A percentile compares a stretch with the other conserved stretches of the same genome.
These are phyloP conservation scores for Penicillium occitanis DNA, from an alignment of 2,329 filamentous ascomycete species.

Conservation along the genomic window DNA sequence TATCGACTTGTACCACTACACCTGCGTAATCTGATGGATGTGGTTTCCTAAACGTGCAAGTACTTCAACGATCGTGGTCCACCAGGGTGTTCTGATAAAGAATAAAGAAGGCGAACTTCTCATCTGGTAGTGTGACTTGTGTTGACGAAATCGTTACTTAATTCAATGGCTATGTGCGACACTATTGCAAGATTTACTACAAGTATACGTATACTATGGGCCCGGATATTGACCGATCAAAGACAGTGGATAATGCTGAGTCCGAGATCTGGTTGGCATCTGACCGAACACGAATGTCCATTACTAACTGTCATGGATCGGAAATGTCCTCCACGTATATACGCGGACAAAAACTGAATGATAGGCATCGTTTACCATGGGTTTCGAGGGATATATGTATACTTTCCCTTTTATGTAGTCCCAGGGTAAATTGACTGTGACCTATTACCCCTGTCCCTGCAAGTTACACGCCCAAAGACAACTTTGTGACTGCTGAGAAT, in stretches of 20 bases:
- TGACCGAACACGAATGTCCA: neutral
- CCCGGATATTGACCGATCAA: neutral
- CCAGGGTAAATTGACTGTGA: neutral
- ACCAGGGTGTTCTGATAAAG: neutral
- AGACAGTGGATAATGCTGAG: neutral
- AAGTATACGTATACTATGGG: neutral
- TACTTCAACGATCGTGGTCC: neutral
- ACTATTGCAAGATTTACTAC: neutral
- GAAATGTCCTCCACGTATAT: neutral
- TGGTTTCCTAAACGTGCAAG: slow-evolving; percentile 1
- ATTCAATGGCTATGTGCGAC: neutral
- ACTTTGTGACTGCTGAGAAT: slow-evolving; percentile 1
- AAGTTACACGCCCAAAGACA: neutral
- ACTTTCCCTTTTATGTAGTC: neutral
- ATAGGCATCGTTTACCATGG: neutral
- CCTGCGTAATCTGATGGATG: neutral
- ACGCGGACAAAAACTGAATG: neutral
- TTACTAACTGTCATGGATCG: neutral
- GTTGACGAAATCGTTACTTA: neutral
- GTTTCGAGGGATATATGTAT: neutral
- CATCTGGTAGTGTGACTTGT: neutral
- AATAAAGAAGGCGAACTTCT: neutral
- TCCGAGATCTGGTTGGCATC: neutral
- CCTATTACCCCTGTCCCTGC: neutral
- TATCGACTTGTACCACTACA: neutral